Base-by-base conservation (phyloP, 2,329 filamentous ascomycete species). In the Aspergillus fijiensis region DNA sequence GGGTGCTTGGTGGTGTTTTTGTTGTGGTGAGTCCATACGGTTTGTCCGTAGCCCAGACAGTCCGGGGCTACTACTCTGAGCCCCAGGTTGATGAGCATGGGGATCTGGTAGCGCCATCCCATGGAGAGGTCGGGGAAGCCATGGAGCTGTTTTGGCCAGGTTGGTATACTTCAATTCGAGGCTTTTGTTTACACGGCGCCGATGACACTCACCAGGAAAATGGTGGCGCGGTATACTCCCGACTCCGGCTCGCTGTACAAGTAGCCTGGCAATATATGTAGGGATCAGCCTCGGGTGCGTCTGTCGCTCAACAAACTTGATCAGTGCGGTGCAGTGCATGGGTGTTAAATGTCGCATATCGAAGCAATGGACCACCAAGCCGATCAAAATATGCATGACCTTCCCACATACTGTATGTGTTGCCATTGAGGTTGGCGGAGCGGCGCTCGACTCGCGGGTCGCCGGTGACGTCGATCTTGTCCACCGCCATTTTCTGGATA, bases 61-160 rank as follows among this genome's bases (percentile, higher is more conserved):
- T 97, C 92, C 0, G 92, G 90, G 11, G 87, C 91, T 25, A 98
- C 86, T 57, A 96, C 91, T 58, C 89, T 86, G 65, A 94, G 85
- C 23, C 89, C 89, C 59, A 91, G 81, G 5, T 87, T 82, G 35
- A 89, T 76, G 23, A 98, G 83, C 67, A 86, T 77, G 0, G 93
- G 92, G 61, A 97, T 89, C 76, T 97, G 93, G 76, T 91, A 89
- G 63, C 93, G 88, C 94, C 94, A 98, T 71, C 89, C 92, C 71
- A 92, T 87, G 9, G 86, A 85, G 19, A 95, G 77, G 76, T 96
- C 92, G 0, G 93, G 93, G 78, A 88, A 96, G 65, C 93, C 93
- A 76, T 92, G 89, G 70, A 90, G 79, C 82, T 84, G 56, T 19
- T 27, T 14, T 39, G 61, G 39, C 39, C 10, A 47, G 23, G 12